These are phyloP conservation scores for Trypanosoma mega DNA, from an alignment of 208 protist genomes.

Conservation along the genomic window DNA sequence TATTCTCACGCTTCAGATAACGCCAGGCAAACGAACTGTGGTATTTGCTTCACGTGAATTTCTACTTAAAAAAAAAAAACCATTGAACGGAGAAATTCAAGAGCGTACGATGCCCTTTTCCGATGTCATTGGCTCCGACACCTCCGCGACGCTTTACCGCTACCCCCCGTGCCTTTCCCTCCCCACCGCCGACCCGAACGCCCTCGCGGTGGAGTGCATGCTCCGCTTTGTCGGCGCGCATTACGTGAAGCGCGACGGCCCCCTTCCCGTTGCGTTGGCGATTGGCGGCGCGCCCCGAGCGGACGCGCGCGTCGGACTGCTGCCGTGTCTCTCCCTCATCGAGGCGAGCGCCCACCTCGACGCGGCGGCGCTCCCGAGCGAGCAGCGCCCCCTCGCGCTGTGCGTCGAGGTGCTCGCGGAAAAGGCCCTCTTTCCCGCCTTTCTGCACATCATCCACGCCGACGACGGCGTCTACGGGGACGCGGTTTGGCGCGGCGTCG, in stretches of 20 bases:
- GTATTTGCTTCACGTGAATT: too few species aligned
- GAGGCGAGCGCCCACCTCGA: conserved; percentile 26
- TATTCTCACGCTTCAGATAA: too few species aligned
- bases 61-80: too few species aligned
- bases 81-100: too few species aligned
- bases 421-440: conserved; percentile 70
- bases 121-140: not conserved
- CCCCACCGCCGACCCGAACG: conserved; percentile 67
- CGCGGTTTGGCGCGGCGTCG: conserved; percentile 46
- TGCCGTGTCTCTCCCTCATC: conserved; percentile 41
- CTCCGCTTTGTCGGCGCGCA: conserved; percentile 53
- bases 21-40: too few species aligned
- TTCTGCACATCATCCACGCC: conserved; percentile 67
- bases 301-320: conserved; percentile 34
- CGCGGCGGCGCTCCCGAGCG: conserved; percentile 31
- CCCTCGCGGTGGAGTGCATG: conserved; percentile 66
- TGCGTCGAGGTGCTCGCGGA: conserved; percentile 50
- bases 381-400: conserved; percentile 28
- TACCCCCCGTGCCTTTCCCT: conserved; percentile 43
- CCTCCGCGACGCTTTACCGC: conserved; percentile 24
- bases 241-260: conserved; percentile 38
- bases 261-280: conserved; percentile 35
- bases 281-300: too few species aligned
- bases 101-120: not conserved
- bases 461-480: conserved; percentile 48